These are phyloP conservation scores for Citrus maxima DNA, from an alignment of 345 rosid genomes.

Conservation along the genomic window DNA sequence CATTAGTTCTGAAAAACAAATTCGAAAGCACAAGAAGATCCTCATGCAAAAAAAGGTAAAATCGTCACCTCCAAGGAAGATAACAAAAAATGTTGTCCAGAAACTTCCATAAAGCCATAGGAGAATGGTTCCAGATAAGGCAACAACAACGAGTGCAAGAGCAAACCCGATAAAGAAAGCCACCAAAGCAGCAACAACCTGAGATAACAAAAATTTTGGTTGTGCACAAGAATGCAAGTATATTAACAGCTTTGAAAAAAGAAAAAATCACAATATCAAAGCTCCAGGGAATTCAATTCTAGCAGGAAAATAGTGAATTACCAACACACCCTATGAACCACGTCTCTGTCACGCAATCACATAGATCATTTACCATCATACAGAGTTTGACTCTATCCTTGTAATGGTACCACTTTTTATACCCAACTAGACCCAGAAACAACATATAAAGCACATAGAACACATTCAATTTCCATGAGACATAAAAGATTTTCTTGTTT, in stretches of 20 bases:
- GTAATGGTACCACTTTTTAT: neutral
- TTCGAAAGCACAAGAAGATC: neutral
- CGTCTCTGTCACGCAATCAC: neutral
- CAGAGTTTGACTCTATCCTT: neutral
- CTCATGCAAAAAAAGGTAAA: conserved; percentile 7
- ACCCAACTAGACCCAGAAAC: neutral
- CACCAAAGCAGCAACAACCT: conserved; percentile 59
- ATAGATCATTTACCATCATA: neutral
- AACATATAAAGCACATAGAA: neutral
- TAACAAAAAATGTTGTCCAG: conserved; percentile 71
- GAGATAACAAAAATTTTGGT: conserved; percentile 24
- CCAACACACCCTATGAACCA: neutral
- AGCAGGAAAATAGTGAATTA: neutral
- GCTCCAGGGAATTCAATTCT: neutral
- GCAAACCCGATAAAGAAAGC: conserved; percentile 66
- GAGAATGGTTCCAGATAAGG: conserved; percentile 56
- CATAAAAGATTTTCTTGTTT: neutral
- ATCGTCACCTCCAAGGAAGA: conserved; percentile 63
- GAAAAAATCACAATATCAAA: neutral
- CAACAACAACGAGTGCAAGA: conserved; percentile 57
- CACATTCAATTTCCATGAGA: neutral
- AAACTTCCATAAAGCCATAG: conserved; percentile 94
- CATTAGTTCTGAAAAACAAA: conserved; percentile 3
- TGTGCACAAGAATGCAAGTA: conserved; percentile 5
- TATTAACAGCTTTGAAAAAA: neutral